phyloP scores from a whole-genome alignment of 805 yeast genomes.

The Saccharomycopsis capsularis region DNA sequence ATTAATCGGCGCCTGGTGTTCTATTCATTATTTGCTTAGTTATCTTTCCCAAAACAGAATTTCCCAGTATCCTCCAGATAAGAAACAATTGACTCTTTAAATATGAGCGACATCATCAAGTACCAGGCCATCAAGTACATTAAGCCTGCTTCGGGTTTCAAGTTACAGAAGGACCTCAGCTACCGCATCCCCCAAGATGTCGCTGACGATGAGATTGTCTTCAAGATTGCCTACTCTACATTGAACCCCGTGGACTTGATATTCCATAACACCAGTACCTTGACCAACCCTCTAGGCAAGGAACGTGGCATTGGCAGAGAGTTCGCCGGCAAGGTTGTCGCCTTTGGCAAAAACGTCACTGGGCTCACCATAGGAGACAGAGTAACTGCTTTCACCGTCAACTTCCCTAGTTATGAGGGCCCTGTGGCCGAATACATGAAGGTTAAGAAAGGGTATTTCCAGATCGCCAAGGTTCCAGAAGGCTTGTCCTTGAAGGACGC shows the following conservation, averaged over 20 bases:
- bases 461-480: slow-evolving; percentile 39
- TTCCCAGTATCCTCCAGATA: too few species aligned
- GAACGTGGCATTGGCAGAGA: slow-evolving; percentile 66
- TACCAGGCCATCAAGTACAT: background rate
- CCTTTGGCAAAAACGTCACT: slow-evolving; percentile 42
- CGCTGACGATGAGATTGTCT: slow-evolving; percentile 37
- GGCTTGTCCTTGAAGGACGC: slow-evolving; percentile 46
- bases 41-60: too few species aligned
- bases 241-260: slow-evolving; percentile 62
- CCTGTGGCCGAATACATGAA: slow-evolving; percentile 49
- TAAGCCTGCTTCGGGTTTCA: background rate
- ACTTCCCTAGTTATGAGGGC: slow-evolving; percentile 44
- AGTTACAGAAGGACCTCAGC: background rate
- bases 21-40: too few species aligned
- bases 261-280: slow-evolving; percentile 43
- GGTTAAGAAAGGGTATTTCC: slow-evolving; percentile 44
- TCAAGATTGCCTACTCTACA: slow-evolving; percentile 54
- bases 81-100: too few species aligned
- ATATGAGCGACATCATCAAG: too few species aligned
- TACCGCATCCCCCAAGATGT: background rate
- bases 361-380: slow-evolving; percentile 50
- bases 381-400: slow-evolving; percentile 54
- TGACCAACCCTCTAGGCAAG: slow-evolving; percentile 37
- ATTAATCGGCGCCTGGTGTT: too few species aligned
- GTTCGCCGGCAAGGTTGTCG: slow-evolving; percentile 51